phyloP scores from a whole-genome alignment of 495 filamentous ascomycete genomes.

The Apodospora peruviana region DNA sequence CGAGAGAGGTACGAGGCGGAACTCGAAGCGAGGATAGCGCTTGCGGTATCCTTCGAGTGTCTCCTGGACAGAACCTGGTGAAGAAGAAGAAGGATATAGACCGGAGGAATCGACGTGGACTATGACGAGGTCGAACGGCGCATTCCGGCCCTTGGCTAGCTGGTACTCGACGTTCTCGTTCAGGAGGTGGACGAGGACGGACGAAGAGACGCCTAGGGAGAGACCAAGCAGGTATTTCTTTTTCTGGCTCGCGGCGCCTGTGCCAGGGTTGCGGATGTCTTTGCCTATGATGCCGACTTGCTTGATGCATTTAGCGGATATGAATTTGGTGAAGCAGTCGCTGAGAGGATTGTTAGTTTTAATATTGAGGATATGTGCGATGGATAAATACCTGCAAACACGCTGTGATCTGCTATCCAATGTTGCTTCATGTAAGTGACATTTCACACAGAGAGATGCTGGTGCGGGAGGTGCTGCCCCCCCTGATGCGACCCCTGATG shows the following conservation, averaged over 20 bases:
- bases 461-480: background rate
- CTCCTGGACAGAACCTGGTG: background rate
- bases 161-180: constrained; percentile 60
- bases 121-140: constrained; percentile 61
- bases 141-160: constrained; percentile 44
- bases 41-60: constrained; percentile 20
- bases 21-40: constrained; percentile 56
- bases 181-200: constrained; percentile 70
- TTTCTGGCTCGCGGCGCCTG: constrained; percentile 23
- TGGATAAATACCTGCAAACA: constrained; percentile 15
- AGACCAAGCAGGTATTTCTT: constrained; percentile 63
- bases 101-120: constrained; percentile 53
- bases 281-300: constrained; percentile 58
- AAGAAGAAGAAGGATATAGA: background rate
- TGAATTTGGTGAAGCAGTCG: constrained; percentile 70
- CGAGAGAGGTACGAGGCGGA: constrained; percentile 51
- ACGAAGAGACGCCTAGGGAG: constrained; percentile 78
- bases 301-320: constrained; percentile 68
- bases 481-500: background rate
- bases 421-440: constrained; percentile 19
- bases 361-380: background rate
- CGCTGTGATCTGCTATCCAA: constrained; percentile 19
- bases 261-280: constrained; percentile 43
- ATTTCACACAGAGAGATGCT: constrained; percentile 16
- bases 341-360: constrained; percentile 38